phyloP scores from a whole-genome alignment of 208 protist genomes.

The Naegleria fowleri region DNA sequence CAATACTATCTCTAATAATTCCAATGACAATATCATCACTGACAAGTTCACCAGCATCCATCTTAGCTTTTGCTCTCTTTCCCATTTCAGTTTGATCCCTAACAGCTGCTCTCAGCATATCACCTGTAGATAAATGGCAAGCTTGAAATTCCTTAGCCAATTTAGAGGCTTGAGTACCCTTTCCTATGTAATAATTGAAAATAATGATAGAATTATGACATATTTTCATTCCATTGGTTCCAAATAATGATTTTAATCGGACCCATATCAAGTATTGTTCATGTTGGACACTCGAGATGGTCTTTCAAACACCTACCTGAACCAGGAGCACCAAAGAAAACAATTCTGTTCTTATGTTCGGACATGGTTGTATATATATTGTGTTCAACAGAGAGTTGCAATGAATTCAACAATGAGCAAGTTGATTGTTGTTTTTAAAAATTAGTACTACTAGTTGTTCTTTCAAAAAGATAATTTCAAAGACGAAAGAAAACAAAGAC shows the following conservation, averaged over 20 bases:
- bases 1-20: conserved; percentile 33
- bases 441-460: too few species aligned
- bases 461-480: too few species aligned
- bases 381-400: too few species aligned
- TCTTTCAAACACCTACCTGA: not conserved
- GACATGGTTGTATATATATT: not conserved
- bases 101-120: conserved; percentile 75
- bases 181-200: not conserved
- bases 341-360: not conserved
- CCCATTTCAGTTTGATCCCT: conserved; percentile 49
- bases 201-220: too few species aligned
- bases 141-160: not conserved
- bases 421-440: too few species aligned
- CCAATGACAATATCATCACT: conserved; percentile 41
- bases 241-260: too few species aligned
- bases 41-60: conserved; percentile 39
- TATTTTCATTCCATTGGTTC: too few species aligned
- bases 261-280: too few species aligned
- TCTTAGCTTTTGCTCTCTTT: conserved; percentile 20
- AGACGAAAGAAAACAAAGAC: too few species aligned
- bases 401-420: too few species aligned
- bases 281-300: too few species aligned
- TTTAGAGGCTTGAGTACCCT: conserved; percentile 18
- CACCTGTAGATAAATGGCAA: conserved; percentile 44
- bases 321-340: conserved; percentile 26